These are phyloP conservation scores for Fusarium sp. DNA, from an alignment of 2,329 filamentous ascomycete genomes.

Conservation along the genomic window DNA sequence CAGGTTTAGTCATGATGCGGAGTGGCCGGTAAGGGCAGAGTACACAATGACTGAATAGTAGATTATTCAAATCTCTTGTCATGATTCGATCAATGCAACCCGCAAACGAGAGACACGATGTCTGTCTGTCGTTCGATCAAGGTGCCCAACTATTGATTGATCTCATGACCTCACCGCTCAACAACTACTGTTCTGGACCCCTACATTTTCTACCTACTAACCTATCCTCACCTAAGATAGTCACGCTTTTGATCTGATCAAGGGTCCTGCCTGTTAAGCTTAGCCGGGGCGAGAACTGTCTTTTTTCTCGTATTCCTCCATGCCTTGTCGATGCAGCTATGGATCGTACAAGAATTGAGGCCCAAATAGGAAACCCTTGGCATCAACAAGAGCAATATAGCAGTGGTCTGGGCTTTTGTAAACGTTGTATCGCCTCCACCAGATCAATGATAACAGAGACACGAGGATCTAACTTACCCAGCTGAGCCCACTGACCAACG, in stretches of 20 bases:
- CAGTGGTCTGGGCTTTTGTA: constrained; percentile 22
- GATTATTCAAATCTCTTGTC: neutral
- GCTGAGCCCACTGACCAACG: neutral
- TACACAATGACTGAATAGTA: neutral
- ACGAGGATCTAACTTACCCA: too few species aligned
- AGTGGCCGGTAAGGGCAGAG: constrained; percentile 6
- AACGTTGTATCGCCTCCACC: constrained; percentile 3
- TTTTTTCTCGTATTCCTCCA: constrained; percentile 39
- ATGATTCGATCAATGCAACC: neutral
- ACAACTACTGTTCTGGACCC: neutral
- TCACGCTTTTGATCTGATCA: constrained; percentile 6
- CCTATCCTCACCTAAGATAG: neutral
- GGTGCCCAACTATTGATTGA: neutral
- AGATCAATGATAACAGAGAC: constrained; percentile 2
- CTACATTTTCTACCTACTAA: neutral
- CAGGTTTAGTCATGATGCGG: constrained; percentile 6
- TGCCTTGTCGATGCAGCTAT: constrained; percentile 26
- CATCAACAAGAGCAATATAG: neutral
- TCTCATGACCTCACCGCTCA: constrained; percentile 40
- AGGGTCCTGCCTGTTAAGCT: constrained; percentile 25
- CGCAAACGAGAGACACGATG: neutral
- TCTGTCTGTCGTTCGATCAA: constrained; percentile 2
- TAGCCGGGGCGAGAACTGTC: constrained; percentile 15
- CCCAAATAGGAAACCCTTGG: constrained; percentile 21
- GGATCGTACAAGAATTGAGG: constrained; percentile 5